Conservation (phyloP, 2,329 filamentous ascomycete genomes). For the Sclerotinia sclerotiorum region DNA sequence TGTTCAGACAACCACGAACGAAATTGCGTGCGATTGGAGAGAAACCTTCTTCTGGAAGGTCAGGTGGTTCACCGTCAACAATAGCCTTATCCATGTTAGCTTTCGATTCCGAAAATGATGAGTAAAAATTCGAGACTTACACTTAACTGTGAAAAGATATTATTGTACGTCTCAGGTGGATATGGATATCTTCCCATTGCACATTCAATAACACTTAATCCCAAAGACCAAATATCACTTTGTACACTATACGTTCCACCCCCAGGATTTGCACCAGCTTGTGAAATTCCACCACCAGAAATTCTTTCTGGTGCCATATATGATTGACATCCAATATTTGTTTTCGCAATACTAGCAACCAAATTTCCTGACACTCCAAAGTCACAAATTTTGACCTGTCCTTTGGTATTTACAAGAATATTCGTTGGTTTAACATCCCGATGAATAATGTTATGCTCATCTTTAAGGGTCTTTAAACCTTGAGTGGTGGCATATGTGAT, state of each 20-base stretch:
- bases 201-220: conserved; percentile 92
- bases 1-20: conserved; percentile 86
- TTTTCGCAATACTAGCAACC: conserved; percentile 96
- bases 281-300: conserved; percentile 76
- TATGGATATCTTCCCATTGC: conserved; percentile 94
- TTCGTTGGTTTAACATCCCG: conserved; percentile 99
- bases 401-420: conserved; percentile 84
- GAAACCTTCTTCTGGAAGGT: conserved; percentile 75
- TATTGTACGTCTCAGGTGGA: conserved; percentile 94
- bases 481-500: conserved; percentile 87
- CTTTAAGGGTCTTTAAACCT: conserved; percentile 90
- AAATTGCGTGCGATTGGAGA: conserved; percentile 81
- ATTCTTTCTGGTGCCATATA: conserved; percentile 99
- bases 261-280: conserved; percentile 63
- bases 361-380: conserved; percentile 97
- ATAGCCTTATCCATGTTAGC: conserved; percentile 67
- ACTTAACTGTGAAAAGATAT: conserved; percentile 95
- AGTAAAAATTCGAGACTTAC: conserved; percentile 58
- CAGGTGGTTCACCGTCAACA: conserved; percentile 92
- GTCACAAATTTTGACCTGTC: conserved; percentile 97
- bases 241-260: conserved; percentile 95
- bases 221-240: conserved; percentile 96
- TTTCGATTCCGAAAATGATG: not conserved
- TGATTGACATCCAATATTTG: conserved; percentile 97
- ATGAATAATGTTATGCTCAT: conserved; percentile 99